phyloP scores from a whole-genome alignment of 1,139 yeast species.

The Debaryomycetaceae sp. region DNA sequence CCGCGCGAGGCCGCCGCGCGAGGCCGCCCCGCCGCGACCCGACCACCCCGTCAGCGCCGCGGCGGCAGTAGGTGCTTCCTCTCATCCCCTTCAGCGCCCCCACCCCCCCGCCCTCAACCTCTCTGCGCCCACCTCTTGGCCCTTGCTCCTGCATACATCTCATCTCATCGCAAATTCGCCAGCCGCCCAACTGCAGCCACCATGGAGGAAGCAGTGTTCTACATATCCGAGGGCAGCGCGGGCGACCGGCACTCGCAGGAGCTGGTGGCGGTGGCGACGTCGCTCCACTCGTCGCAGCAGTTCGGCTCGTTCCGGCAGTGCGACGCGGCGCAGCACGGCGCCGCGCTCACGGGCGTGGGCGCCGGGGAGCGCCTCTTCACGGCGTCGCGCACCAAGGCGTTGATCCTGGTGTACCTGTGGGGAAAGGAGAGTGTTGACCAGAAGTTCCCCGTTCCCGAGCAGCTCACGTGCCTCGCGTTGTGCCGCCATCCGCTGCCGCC shows the following conservation, averaged over 20 bases:
- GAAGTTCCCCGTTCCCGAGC: conserved; percentile 82
- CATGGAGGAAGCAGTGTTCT: conserved; percentile 63
- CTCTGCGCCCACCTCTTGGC: no score
- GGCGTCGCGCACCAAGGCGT: conserved; percentile 65
- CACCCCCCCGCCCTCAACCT: no score
- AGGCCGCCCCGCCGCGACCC: no score
- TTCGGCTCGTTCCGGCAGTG: conserved; percentile 54
- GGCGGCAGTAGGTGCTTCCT: no score
- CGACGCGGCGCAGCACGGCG: conserved; percentile 44
- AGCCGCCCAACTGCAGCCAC: no score
- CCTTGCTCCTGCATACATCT: not conserved
- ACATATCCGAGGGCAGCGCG: conserved; percentile 47
- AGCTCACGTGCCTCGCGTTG: conserved; percentile 53
- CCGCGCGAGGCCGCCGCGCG: no score
- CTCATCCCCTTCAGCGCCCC: no score
- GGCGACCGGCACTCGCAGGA: conserved; percentile 45
- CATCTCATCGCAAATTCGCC: conserved; percentile 2
- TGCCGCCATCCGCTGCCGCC: conserved; percentile 31
- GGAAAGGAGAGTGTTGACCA: conserved; percentile 83
- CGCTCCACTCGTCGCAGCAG: conserved; percentile 49
- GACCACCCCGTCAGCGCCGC: no score
- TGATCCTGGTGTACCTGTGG: conserved; percentile 68
- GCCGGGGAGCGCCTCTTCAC: conserved; percentile 49
- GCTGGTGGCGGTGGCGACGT: conserved; percentile 45
- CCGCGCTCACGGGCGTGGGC: conserved; percentile 40